A percentile compares a stretch with the other conserved stretches of the same genome.
These are phyloP conservation scores for Penicillium tannophilum DNA, from an alignment of 495 filamentous ascomycete species.

Conservation along the genomic window DNA sequence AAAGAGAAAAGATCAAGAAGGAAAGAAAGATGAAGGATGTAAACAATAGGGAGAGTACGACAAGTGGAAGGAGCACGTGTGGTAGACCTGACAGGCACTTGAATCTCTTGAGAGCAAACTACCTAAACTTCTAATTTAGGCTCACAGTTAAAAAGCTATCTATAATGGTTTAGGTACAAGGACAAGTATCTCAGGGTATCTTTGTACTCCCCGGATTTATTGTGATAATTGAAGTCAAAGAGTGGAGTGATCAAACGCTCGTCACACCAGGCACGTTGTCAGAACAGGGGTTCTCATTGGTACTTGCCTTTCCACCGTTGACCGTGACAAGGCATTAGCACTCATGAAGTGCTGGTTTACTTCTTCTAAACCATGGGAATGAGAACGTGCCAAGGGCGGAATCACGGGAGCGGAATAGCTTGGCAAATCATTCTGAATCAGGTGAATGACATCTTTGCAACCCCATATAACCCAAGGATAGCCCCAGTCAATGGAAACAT, in stretches of 20 bases:
- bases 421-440: not conserved
- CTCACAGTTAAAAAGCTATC: not conserved
- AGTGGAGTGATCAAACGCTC: slow-evolving; percentile 2
- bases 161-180: not conserved
- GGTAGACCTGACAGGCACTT: not conserved
- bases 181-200: not conserved
- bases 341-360: too few relatives aligned
- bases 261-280: slow-evolving; percentile 4
- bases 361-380: not conserved
- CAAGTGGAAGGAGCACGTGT: not conserved
- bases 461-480: slow-evolving; percentile 25
- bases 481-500: slow-evolving; percentile 26
- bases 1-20: not conserved
- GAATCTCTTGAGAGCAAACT: not conserved
- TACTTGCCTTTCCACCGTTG: too few relatives aligned
- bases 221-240: not conserved
- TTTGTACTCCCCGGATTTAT: slow-evolving; percentile 1
- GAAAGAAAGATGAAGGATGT: not conserved
- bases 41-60: not conserved
- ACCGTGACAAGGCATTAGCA: too few relatives aligned
- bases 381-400: not conserved
- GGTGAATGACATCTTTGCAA: slow-evolving; percentile 11
- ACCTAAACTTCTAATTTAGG: not conserved
- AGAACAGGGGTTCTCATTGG: not conserved
- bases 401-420: not conserved